Evolutionary conservation across 2,329 filamentous ascomycete species (phyloP), one percentile per base, ranked within the genome.

Genomic region (Cladosporium cucumerinum): DNA sequence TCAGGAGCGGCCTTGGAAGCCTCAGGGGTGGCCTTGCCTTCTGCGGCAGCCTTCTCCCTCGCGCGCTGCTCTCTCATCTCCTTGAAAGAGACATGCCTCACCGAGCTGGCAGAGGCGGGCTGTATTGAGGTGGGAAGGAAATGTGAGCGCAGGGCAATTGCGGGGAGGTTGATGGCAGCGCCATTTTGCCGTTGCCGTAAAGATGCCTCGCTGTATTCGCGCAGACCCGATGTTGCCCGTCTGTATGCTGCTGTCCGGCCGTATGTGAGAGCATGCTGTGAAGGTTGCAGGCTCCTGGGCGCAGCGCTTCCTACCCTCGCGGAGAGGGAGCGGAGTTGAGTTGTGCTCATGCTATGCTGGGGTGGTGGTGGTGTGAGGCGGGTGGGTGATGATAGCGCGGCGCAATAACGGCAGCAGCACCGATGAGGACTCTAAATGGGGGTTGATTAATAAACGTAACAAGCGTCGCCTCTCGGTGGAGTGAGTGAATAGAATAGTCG

Each of bases 181-280:
- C 55, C 70, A 69, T 70, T 57, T 57, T 68, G 70, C n/a, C 71
- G 68, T 46, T 57, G 63, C 48, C 69, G 74, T 73, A 70, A 70
- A 64, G 72, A 68, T 26, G 63, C 71, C 65, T 73, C 69, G 61
- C 73, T 73, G 60, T 73, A 74, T 52, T 67, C 63, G 51, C 71
- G 64, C 14, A 68, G 51, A 57, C 68, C 61, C 32, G 65, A 55
- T 61, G 70, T 77, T 81, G 82, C 77, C 76, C 81, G 78, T 70
- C 82, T 77, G 73, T 82, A 81, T 63, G 81, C 77, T 59, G 80
- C 78, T 36, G 81, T 79, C 70, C 81, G 76, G 71, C 79, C 79
- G 71, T 79, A 79, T 66, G 77, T 76, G 69, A 73, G 73, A 64
- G 76, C 70, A 57, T 77, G 69, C 54, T 75, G 69, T 65, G 78